Base-by-base conservation (phyloP, 108 stramenopile species). In the Seminavis robusta region DNA sequence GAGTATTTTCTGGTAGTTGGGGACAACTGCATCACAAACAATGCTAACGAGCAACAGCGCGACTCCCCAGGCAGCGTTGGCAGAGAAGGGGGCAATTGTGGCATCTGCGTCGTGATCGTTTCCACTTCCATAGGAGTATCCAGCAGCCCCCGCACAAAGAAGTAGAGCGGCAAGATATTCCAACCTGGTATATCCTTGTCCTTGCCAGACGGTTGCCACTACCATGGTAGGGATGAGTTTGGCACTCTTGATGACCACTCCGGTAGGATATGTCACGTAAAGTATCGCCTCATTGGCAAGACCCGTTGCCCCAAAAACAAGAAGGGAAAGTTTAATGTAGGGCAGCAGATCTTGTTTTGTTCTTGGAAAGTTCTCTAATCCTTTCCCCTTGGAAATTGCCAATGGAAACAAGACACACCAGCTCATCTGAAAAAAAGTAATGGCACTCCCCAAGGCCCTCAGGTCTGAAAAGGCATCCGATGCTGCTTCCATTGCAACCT, bases 181-280 rank as follows among this genome's bases (percentile, higher is more conserved):
- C 42, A 47, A 51, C n/a, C 59, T 29, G 10, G 65, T 58, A 51
- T 79, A 82, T 8, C 48, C 51, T 21, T 20, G 54, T 20, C n/a
- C n/a, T 27, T 65, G 60, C 16, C 65, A 48, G 24, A 77, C 15
- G 8, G 43, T 57, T 3, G 74, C 69, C 9, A 86, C 78, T 33
- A 86, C 47, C 84, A 86, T 86, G 25, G 81, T 80, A 8, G 84
- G 84, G 16, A 82, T 79, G 25, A 86, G 59, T 62, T 82, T 82
- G 1, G 71, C 65, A 46, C 56, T 61, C 47, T 80, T 79, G 52
- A 86, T 80, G 9, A 81, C 77, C 24, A 86, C 84, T 58, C 82
- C 82, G 65, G 80, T 81, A 11, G 77, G 72, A 45, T 71, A 81
- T 13, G 66, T 68, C 0, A 85, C 78, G 42, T 80, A 84, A 1